A percentile compares a stretch with the other conserved stretches of the same genome.
phyloP scores from a whole-genome alignment of 2,329 filamentous ascomycete genomes.

The Fusarium proliferatum region DNA sequence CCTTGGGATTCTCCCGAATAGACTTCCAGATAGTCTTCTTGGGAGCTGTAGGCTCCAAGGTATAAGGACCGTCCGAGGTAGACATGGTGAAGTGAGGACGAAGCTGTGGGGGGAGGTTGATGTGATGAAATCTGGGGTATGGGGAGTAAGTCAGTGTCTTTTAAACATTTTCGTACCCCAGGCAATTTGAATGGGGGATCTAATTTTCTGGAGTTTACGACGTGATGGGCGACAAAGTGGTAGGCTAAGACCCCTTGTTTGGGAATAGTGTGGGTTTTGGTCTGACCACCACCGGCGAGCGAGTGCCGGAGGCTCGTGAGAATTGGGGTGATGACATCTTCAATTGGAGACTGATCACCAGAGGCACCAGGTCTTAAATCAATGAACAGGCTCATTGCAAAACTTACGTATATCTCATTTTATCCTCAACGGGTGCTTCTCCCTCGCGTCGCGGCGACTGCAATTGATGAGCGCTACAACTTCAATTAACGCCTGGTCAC shows the following conservation, averaged over 20 bases:
- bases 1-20: slow-evolving; percentile 34
- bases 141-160: slow-evolving; percentile 13
- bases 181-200: background rate
- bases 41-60: slow-evolving; percentile 9
- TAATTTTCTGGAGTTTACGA: slow-evolving; percentile 19
- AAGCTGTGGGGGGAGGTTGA: slow-evolving; percentile 21
- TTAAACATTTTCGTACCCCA: slow-evolving; percentile 22
- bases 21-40: slow-evolving; percentile 23
- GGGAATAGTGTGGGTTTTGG: background rate
- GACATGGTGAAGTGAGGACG: slow-evolving; percentile 7
- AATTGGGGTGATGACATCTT: background rate
- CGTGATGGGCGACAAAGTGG: background rate
- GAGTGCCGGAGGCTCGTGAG: background rate
- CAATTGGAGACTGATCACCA: background rate
- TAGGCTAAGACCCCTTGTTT: slow-evolving; percentile 17
- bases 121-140: slow-evolving; percentile 20
- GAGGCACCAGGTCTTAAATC: background rate
- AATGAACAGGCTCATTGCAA: background rate
- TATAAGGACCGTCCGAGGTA: slow-evolving; percentile 15
- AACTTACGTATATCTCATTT: background rate
- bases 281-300: slow-evolving; percentile 11
- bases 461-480: background rate
- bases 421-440: accelerated
- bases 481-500: background rate
- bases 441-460: no score